These are phyloP conservation scores for Ganoderma meredithae DNA, from an alignment of 1,284 basidiomycete genomes.

Conservation along the genomic window DNA sequence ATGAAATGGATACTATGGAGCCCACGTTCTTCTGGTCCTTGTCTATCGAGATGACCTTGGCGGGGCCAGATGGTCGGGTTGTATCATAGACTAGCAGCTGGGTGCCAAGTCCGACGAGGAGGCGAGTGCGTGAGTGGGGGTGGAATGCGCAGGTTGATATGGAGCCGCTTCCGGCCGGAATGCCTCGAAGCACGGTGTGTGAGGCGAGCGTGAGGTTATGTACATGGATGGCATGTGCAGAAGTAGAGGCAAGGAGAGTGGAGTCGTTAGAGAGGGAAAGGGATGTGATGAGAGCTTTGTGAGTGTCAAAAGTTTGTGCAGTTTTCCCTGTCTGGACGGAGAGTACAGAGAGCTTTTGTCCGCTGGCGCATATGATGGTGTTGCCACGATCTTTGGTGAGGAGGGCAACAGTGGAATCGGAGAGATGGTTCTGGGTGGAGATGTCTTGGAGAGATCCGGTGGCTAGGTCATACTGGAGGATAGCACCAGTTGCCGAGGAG, in stretches of 20 bases:
- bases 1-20: constrained; percentile 58
- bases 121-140: constrained; percentile 59
- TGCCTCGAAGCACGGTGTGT: constrained; percentile 59
- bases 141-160: constrained; percentile 65
- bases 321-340: constrained; percentile 62
- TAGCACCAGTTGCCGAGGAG: constrained; percentile 47
- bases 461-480: constrained; percentile 59
- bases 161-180: constrained; percentile 46
- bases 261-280: constrained; percentile 65
- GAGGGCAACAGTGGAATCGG: constrained; percentile 48
- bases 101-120: constrained; percentile 61
- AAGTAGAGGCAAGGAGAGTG: constrained; percentile 64
- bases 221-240: constrained; percentile 59
- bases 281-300: constrained; percentile 58
- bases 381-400: constrained; percentile 52
- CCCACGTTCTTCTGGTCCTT: constrained; percentile 53
- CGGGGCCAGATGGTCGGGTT: constrained; percentile 59
- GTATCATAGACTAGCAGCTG: constrained; percentile 70
- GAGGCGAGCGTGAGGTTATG: constrained; percentile 63
- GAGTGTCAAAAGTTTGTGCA: constrained; percentile 64
- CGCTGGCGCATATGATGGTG: constrained; percentile 55
- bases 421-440: constrained; percentile 41
- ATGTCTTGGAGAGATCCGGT: constrained; percentile 48
- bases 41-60: constrained; percentile 57
- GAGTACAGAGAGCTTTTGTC: constrained; percentile 66